Evolutionary conservation across 176 grass and related monocot species (phyloP).

Genomic region (Elymus sibiricus): DNA sequence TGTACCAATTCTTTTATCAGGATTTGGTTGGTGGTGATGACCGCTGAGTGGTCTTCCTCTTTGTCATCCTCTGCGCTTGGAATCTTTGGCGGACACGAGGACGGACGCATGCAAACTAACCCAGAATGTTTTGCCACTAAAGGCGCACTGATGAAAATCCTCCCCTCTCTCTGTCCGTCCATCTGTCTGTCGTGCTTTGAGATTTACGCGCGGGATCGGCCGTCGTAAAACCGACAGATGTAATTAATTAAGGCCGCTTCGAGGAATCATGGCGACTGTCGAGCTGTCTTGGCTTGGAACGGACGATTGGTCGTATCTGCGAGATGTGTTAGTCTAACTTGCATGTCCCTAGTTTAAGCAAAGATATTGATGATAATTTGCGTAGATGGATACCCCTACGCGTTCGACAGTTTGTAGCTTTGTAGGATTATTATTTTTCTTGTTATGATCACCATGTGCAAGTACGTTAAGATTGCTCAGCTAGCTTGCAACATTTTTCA

Average conservation of each 20-base stretch:
- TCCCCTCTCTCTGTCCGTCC: not conserved
- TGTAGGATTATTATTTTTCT: not conserved
- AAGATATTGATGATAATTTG: not conserved
- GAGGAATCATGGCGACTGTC: not conserved
- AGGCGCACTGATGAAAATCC: not conserved
- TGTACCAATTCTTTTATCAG: not conserved
- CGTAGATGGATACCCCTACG: not conserved
- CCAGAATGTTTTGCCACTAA: not conserved
- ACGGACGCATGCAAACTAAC: not conserved
- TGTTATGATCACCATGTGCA: not conserved
- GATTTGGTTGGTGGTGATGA: constrained; percentile 10
- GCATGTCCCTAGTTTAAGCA: constrained; percentile 2
- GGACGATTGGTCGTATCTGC: not conserved
- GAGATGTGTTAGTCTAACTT: not conserved
- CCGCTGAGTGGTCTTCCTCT: constrained; percentile 7
- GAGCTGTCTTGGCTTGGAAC: constrained; percentile 1
- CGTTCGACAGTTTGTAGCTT: not conserved
- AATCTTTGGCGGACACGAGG: constrained; percentile 20
- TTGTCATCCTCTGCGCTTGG: constrained; percentile 13
- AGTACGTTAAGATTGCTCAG: not conserved
- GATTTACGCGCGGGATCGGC: not conserved
- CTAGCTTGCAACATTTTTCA: not conserved
- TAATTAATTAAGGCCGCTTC: not conserved
- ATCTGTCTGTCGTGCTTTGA: not conserved
- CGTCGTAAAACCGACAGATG: too few species aligned